Evolutionary conservation across 2,329 filamentous ascomycete genomes (phyloP), one percentile per base, ranked within the genome.

Genomic region (Beauveria sp.): DNA sequence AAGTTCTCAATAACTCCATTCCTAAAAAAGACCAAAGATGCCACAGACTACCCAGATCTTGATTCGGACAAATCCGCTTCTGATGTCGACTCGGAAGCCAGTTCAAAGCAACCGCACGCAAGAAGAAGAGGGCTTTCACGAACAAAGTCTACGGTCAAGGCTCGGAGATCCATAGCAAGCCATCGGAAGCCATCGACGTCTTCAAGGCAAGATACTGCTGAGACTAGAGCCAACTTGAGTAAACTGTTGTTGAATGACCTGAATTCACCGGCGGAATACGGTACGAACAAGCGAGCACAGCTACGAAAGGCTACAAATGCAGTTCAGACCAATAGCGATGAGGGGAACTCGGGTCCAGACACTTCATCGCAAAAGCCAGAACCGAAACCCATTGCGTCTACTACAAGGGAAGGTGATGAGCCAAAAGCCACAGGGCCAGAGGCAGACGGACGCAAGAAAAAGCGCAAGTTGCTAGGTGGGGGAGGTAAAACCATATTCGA

Each of bases 1-100:
- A 87, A 83, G 3, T 97, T 98, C 73, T 96, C 92, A 4, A 91
- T 97, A 65, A 98, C 93, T 0, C 93, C 93, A 0, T 97, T 96
- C 78, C 79, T 98, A 64, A 96, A 93, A 73, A 86, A 88, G 56
- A 87, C 85, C 28, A 86, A 81, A 73, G 79, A 79, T 65, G 76
- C 87, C 16, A 64, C 70, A 12, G 77, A 74, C 1, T 71, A 72
- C 3, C 63, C 66, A 5, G 71, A 71, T 10, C 49, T 50, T 22
- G 24, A 46, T 28, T 58, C 60, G 6, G 49, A 58, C 28, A 53
- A 26, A 7, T 58, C 43, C 10, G 16, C 47, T 28, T 51, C 47
- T 14, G 28, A n/a, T 8, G 30, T 18, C 9, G 45, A 45, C n/a
- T 43, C 28, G 20, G 28, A 43, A 16, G 18, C 18, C 24, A 59